A percentile compares a stretch with the other conserved stretches of the same genome.
phyloP scores from a whole-genome alignment of 2,329 filamentous ascomycete genomes.

The Paradendryphiella salina region DNA sequence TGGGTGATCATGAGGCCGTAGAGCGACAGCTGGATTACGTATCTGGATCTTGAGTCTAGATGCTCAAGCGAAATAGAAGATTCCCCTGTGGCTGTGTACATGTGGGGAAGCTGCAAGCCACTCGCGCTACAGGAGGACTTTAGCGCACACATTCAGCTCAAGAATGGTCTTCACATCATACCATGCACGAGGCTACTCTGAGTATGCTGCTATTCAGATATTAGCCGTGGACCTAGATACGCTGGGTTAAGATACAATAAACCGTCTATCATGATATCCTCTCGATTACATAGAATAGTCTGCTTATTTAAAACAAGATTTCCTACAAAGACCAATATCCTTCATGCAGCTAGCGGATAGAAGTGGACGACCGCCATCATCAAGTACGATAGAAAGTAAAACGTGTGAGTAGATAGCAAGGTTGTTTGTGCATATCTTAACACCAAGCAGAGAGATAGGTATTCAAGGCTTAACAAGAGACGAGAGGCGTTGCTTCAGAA shows the following conservation, averaged over 20 bases:
- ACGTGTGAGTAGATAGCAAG: conserved; percentile 6
- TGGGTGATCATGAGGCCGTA: conserved; percentile 14
- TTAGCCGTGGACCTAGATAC: not conserved
- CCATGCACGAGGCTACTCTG: not conserved
- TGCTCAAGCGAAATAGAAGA: not conserved
- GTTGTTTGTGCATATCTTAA: conserved; percentile 10
- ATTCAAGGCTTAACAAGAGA: conserved; percentile 9
- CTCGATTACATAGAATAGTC: not conserved
- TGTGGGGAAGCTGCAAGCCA: not conserved
- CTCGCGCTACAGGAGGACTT: not conserved
- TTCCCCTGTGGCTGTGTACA: not conserved
- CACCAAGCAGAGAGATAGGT: conserved; percentile 4
- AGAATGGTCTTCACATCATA: not conserved
- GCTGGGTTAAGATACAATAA: not conserved
- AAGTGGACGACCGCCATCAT: not conserved
- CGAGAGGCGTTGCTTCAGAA: not conserved
- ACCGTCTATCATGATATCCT: not conserved
- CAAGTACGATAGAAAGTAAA: conserved; percentile 25
- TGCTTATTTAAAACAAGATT: not conserved
- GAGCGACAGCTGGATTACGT: not conserved
- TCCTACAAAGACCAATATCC: not conserved
- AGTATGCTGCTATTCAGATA: not conserved
- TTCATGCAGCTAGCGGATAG: not conserved
- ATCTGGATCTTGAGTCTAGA: not conserved
- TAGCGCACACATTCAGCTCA: not conserved